Conservation (phyloP, 2,329 filamentous ascomycete genomes). For the Penicillium sumatraense region DNA sequence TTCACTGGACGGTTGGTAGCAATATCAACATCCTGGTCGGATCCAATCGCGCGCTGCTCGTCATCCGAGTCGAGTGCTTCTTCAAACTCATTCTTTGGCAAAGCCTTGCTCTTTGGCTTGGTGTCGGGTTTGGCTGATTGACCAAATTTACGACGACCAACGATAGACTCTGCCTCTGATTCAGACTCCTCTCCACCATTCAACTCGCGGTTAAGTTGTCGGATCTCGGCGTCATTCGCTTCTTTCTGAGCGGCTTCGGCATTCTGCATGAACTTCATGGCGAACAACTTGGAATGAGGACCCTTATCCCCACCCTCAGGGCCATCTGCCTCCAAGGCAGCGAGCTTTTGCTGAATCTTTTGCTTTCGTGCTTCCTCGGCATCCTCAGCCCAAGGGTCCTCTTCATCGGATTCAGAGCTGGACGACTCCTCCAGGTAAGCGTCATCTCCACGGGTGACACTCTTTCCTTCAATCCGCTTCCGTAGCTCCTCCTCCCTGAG, state of each 20-base stretch:
- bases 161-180: slow-evolving; percentile 55
- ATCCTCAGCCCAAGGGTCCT: slow-evolving; percentile 63
- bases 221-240: slow-evolving; percentile 77
- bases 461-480: slow-evolving; percentile 75
- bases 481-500: slow-evolving; percentile 80
- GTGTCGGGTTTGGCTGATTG: slow-evolving; percentile 38
- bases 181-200: slow-evolving; percentile 66
- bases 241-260: slow-evolving; percentile 79
- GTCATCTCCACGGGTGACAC: slow-evolving; percentile 65
- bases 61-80: slow-evolving; percentile 59
- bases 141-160: slow-evolving; percentile 64
- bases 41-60: slow-evolving; percentile 35
- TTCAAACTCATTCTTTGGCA: slow-evolving; percentile 63
- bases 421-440: slow-evolving; percentile 53
- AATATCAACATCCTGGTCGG: slow-evolving; percentile 41
- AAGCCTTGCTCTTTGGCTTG: slow-evolving; percentile 30
- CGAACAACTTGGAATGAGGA: slow-evolving; percentile 70
- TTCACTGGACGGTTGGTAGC: slow-evolving; percentile 32
- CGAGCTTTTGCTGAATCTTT: slow-evolving; percentile 47
- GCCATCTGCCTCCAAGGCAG: slow-evolving; percentile 54
- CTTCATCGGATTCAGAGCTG: slow-evolving; percentile 65
- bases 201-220: slow-evolving; percentile 72
- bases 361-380: slow-evolving; percentile 41
- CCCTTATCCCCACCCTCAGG: slow-evolving; percentile 42
- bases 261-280: slow-evolving; percentile 93